Conservation (phyloP, 2,329 filamentous ascomycete species). For the Pleochaeta shiraiana region DNA sequence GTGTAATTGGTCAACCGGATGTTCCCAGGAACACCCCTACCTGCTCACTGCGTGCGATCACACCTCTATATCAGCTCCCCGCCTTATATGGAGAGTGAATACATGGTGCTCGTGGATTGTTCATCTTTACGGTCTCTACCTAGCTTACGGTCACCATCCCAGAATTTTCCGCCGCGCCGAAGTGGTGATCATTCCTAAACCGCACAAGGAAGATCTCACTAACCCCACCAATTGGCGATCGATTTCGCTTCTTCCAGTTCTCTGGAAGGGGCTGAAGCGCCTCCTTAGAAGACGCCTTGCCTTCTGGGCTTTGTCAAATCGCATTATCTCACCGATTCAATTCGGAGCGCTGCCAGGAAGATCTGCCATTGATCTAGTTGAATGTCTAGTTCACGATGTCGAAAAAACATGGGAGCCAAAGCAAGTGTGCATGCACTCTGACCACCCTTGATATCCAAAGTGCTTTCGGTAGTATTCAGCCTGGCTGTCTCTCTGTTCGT, state of each 20-base stretch:
- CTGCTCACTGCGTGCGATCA: no score
- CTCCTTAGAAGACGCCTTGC: background rate
- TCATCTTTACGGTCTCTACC: no score
- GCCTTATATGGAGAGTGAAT: background rate
- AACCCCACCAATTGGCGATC: background rate
- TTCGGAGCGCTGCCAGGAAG: background rate
- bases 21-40: background rate
- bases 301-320: background rate
- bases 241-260: background rate
- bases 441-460: no score
- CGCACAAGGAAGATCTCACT: background rate
- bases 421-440: background rate
- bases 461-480: no score
- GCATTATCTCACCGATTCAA: background rate
- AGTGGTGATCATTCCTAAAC: background rate
- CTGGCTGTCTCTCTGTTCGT: no score
- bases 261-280: background rate
- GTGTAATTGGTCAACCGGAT: no score
- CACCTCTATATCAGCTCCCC: background rate
- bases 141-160: no score
- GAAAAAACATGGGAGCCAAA: background rate
- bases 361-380: background rate
- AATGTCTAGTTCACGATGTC: background rate
- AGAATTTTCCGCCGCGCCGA: background rate
- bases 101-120: no score